Percentiles rank a stretch among this genome's conserved stretches.
Conservation (phyloP, 1,284 basidiomycete genomes). For the Lentinula novae-zelandiae region DNA sequence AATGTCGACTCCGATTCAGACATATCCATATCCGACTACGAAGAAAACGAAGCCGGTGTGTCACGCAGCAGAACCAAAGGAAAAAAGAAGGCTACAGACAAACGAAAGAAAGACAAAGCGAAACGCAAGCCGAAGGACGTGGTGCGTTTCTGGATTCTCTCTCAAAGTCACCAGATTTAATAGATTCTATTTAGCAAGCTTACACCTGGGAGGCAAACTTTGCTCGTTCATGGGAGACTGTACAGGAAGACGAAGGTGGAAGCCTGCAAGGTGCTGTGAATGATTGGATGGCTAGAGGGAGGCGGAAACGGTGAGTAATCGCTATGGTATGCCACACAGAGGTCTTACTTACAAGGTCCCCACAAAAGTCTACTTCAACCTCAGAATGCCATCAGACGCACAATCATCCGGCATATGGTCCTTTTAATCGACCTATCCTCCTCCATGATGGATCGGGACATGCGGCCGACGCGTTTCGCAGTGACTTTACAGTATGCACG, state of each 20-base stretch:
- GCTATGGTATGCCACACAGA: neutral
- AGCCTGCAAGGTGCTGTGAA: conserved; percentile 89
- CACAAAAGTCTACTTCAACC: conserved; percentile 67
- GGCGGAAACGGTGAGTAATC: conserved; percentile 69
- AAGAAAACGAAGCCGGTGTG: conserved; percentile 24
- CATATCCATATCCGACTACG: conserved; percentile 34
- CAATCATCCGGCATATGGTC: conserved; percentile 94
- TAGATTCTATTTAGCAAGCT: conserved; percentile 46
- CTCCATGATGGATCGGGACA: conserved; percentile 94
- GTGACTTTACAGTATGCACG: conserved; percentile 85
- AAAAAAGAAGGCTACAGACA: conserved; percentile 38
- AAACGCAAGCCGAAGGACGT: conserved; percentile 48
- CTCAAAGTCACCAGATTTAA: neutral
- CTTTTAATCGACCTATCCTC: conserved; percentile 88
- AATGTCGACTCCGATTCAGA: conserved; percentile 37
- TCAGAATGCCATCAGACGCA: conserved; percentile 83
- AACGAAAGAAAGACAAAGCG: conserved; percentile 34
- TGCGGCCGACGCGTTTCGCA: conserved; percentile 91
- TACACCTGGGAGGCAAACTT: conserved; percentile 98
- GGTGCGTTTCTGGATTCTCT: conserved; percentile 16
- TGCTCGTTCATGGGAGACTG: conserved; percentile 93
- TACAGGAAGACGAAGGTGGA: conserved; percentile 93
- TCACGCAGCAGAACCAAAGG: conserved; percentile 38
- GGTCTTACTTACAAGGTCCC: neutral
- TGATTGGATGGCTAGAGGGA: conserved; percentile 80